Conservation (phyloP, 1,284 basidiomycete species). For the Cryptococcus maquisensis region DNA sequence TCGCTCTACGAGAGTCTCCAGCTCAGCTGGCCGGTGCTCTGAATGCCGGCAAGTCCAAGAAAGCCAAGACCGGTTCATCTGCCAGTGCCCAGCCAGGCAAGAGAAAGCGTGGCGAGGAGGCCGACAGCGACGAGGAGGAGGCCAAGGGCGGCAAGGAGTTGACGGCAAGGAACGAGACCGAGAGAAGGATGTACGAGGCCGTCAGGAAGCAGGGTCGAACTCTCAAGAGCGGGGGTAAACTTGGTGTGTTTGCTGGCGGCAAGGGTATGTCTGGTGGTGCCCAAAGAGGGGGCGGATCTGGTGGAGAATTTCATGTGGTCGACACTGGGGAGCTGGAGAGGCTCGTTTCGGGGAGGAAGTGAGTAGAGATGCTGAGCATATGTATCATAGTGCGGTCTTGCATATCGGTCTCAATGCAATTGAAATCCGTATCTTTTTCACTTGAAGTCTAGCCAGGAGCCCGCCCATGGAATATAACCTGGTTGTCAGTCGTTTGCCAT, state of each 20-base stretch:
- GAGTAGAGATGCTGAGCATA: not conserved
- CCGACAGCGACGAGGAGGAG: conserved; percentile 51
- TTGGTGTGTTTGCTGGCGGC: conserved; percentile 67
- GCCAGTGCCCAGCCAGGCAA: conserved; percentile 21
- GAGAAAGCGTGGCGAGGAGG: conserved; percentile 22
- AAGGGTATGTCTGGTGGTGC: conserved; percentile 20
- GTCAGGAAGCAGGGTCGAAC: conserved; percentile 80
- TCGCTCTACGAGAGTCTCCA: conserved; percentile 90
- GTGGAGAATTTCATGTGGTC: conserved; percentile 76
- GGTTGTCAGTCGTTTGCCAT: too few relatives aligned
- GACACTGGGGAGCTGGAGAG: conserved; percentile 64
- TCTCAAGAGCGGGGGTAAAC: conserved; percentile 71
- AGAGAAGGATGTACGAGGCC: conserved; percentile 79
- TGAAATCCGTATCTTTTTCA: too few relatives aligned
- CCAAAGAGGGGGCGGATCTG: conserved; percentile 49
- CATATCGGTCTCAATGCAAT: too few relatives aligned
- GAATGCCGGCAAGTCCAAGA: conserved; percentile 34
- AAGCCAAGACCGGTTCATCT: conserved; percentile 51
- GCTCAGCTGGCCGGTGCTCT: conserved; percentile 54
- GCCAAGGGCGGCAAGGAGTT: conserved; percentile 38
- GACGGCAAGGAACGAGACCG: conserved; percentile 56
- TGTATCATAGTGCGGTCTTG: too few relatives aligned
- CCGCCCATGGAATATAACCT: too few relatives aligned
- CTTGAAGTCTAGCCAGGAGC: too few relatives aligned
- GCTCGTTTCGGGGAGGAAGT: conserved; percentile 49